Conservation (phyloP, 75 land plant genomes). For the Pseudotsuga menziesii region DNA sequence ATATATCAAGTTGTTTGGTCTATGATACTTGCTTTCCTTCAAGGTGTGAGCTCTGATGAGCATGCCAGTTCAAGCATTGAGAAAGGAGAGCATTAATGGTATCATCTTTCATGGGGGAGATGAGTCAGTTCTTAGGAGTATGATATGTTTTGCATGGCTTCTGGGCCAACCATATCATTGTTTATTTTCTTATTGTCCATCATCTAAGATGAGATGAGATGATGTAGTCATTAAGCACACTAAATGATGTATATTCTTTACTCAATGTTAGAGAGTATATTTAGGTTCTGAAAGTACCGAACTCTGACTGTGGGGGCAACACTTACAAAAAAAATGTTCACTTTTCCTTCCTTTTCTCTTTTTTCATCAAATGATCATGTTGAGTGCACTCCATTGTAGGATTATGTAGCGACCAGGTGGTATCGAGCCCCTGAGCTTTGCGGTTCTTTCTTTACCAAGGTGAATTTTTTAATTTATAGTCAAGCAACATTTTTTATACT, state of each 20-base stretch:
- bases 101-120: background rate
- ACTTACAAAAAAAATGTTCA: too few relatives aligned
- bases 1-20: background rate
- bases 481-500: background rate
- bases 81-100: background rate
- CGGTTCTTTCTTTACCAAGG: conserved; percentile 90
- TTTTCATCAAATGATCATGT: background rate
- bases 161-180: background rate
- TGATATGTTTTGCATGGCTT: background rate
- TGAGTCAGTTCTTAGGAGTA: background rate
- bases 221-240: background rate
- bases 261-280: background rate
- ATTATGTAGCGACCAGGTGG: conserved; percentile 97
- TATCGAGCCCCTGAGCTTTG: conserved; percentile 97
- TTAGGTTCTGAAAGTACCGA: background rate
- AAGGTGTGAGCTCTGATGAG: background rate
- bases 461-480: conserved; percentile 4
- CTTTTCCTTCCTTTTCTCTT: too few relatives aligned
- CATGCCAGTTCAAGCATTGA: background rate
- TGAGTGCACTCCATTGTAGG: conserved; percentile 33
- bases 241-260: background rate
- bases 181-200: background rate
- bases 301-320: background rate
- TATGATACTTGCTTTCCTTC: background rate
- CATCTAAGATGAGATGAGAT: background rate